phyloP scores from a whole-genome alignment of 2,329 filamentous ascomycete species.

The Xylariaceae sp. region DNA sequence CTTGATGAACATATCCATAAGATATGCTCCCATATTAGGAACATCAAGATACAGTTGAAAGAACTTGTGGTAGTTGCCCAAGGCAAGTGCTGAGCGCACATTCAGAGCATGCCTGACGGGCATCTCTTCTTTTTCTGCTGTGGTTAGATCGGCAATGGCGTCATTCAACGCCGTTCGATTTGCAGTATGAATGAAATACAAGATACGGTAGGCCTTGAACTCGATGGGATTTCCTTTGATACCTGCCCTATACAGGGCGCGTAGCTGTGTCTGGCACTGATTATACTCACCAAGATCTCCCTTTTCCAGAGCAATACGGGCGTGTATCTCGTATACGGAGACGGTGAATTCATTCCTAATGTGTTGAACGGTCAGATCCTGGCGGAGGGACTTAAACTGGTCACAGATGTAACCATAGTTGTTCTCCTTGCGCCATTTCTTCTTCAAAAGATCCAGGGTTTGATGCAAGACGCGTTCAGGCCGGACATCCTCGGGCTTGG shows the following conservation, averaged over 20 bases:
- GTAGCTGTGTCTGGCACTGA: slow-evolving; percentile 98
- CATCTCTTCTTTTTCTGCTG: slow-evolving; percentile 84
- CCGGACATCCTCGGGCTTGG: slow-evolving; percentile 83
- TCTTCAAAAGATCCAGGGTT: slow-evolving; percentile 83
- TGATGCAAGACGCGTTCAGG: slow-evolving; percentile 76
- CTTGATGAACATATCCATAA: slow-evolving; percentile 98
- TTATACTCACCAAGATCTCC: slow-evolving; percentile 99
- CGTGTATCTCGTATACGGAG: slow-evolving; percentile 94
- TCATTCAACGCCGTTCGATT: slow-evolving; percentile 98
- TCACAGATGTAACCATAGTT: slow-evolving; percentile 99
- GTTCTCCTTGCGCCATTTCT: slow-evolving; percentile 88
- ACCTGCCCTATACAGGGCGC: slow-evolving; percentile 81
- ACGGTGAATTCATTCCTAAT: slow-evolving; percentile 97
- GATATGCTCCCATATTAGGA: slow-evolving; percentile 94
- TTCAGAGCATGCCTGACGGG: slow-evolving; percentile 87
- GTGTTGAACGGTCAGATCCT: slow-evolving; percentile 96
- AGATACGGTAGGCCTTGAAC: slow-evolving; percentile 98
- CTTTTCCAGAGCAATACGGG: slow-evolving; percentile 94
- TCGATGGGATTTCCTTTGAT: slow-evolving; percentile 87
- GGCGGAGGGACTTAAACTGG: slow-evolving; percentile 96
- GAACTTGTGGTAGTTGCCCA: slow-evolving; percentile 96
- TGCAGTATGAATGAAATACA: slow-evolving; percentile 99
- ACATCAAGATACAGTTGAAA: slow-evolving; percentile 94
- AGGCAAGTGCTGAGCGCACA: slow-evolving; percentile 84
- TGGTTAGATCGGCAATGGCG: slow-evolving; percentile 96